phyloP scores from a whole-genome alignment of 768 basidiomycete species.

The Mycena epipterygia region DNA sequence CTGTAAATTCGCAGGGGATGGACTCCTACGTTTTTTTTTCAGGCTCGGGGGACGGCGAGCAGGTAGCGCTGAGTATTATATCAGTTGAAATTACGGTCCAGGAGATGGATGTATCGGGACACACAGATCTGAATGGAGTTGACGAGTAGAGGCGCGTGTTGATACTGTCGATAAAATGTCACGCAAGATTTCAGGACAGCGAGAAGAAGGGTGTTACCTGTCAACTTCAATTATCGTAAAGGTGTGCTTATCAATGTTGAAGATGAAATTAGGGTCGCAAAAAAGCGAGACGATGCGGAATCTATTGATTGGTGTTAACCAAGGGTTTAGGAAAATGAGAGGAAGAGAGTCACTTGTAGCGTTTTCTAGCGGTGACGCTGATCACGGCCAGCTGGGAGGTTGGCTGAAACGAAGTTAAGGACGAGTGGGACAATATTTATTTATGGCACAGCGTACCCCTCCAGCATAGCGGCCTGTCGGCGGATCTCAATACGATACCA shows the following conservation, averaged over 20 bases:
- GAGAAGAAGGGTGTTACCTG: no score
- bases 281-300: slow-evolving; percentile 13
- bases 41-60: slow-evolving; percentile 45
- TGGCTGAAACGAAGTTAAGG: slow-evolving; percentile 21
- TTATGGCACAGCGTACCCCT: slow-evolving; percentile 36
- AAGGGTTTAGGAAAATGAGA: slow-evolving; percentile 33
- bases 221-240: slow-evolving; percentile 53
- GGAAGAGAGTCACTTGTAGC: slow-evolving; percentile 51
- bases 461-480: slow-evolving; percentile 37
- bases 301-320: neutral
- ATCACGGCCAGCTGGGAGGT: slow-evolving; percentile 48
- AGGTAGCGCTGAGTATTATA: slow-evolving; percentile 54
- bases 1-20: no score
- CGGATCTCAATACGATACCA: neutral
- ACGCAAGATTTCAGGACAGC: no score
- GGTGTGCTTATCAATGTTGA: slow-evolving; percentile 43
- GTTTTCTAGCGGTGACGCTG: slow-evolving; percentile 41
- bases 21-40: no score
- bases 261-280: slow-evolving; percentile 25
- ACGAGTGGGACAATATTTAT: neutral
- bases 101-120: neutral
- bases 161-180: no score
- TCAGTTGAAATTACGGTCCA: neutral
- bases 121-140: slow-evolving; percentile 28
- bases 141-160: slow-evolving; percentile 43